Base-by-base conservation (phyloP, 495 filamentous ascomycete genomes). In the Poronia punctata region DNA sequence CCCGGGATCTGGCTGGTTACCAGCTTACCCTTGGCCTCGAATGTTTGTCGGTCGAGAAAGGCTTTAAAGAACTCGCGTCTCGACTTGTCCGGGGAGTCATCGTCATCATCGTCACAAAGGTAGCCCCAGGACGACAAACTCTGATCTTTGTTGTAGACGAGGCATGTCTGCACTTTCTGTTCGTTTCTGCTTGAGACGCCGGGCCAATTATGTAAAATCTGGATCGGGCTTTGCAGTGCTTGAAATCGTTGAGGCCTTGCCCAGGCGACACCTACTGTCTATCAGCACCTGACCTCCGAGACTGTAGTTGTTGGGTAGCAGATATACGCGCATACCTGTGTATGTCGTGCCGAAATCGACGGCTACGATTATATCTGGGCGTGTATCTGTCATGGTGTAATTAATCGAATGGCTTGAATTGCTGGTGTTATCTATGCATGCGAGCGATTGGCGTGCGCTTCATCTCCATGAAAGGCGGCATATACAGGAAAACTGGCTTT, bases 271-370 rank as follows among this genome's bases (percentile, higher is more conserved):
- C 28, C 56, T 50, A 43, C 29, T 35, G 5, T 17, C 11, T 11
- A 21, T 45, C 17, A 37, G 31, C n/a, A 15, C 21, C 38, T 14
- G n/a, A 10, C 19, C 16, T 46, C 27, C 19, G 46, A 15, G 35
- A 37, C 17, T 15, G 10, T 36, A 18, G 28, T 5, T 33, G 19
- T 28, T 24, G n/a, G n/a, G n/a, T n/a, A n/a, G n/a, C n/a, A n/a
- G n/a, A n/a, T 22, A n/a, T 11, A n/a, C 12, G 8, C n/a, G 39
- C 59, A 40, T 62, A 72, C 74, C 74, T 38, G 75, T 77, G 40
- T 66, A 79, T 17, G 78, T 81, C 60, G 78, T 80, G 2, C 78
- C 78, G 40, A 81, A 63, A 46, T 82, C 78, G 35, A 82, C 59
- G 11, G 74, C 74, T 18, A 81, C 66, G 9, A 78, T 52, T 45